Evolutionary conservation across 2,329 filamentous ascomycete genomes (phyloP).

Genomic region (Neocucurbitaria cava): DNA sequence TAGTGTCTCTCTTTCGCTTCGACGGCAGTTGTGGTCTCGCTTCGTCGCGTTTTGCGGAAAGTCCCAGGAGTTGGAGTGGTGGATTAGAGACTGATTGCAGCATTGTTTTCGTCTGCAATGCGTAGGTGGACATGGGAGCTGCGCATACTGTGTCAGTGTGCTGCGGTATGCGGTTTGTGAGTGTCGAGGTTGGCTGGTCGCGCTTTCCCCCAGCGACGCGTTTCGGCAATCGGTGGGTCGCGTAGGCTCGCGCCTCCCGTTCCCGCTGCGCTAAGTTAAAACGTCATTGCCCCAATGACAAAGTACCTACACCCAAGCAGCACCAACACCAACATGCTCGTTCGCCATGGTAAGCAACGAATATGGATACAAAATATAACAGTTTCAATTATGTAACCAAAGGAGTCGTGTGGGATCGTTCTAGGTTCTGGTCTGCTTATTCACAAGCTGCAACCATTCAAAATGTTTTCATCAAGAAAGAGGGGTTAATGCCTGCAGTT

Average conservation of each 20-base stretch:
- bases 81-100: conserved; percentile 27
- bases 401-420: no score
- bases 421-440: not conserved
- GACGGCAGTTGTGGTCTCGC: conserved; percentile 33
- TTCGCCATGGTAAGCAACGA: not conserved
- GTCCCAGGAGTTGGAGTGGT: conserved; percentile 28
- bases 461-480: not conserved
- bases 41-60: conserved; percentile 34
- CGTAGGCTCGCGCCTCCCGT: conserved; percentile 19
- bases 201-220: conserved; percentile 24
- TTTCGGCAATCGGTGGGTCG: conserved; percentile 23
- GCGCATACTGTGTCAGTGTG: conserved; percentile 32
- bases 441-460: not conserved
- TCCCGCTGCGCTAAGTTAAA: conserved; percentile 10
- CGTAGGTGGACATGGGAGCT: conserved; percentile 33
- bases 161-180: conserved; percentile 1
- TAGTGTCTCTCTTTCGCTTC: conserved; percentile 41
- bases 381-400: no score
- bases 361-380: not conserved
- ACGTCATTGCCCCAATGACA: conserved; percentile 11
- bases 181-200: conserved; percentile 16
- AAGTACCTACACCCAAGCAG: not conserved
- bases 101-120: conserved; percentile 43
- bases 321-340: not conserved
- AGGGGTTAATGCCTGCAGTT: not conserved